Base-by-base conservation (phyloP, 2,329 filamentous ascomycete genomes). In the Cladophialophora immunda region DNA sequence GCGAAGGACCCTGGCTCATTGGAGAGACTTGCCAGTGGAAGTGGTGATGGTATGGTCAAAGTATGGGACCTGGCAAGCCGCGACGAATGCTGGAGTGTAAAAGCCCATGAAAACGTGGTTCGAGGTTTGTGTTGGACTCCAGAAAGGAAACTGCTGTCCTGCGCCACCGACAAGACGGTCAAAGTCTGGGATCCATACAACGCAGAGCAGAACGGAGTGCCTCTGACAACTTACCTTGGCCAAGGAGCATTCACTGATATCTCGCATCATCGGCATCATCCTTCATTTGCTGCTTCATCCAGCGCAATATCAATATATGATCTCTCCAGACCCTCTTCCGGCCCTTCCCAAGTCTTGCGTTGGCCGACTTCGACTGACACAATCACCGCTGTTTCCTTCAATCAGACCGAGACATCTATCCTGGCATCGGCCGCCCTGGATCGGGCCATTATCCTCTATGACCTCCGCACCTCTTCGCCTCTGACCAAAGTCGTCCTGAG, bases 121-220 rank as follows among this genome's bases (percentile, higher is more conserved):
- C 97, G 97, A 83, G 92, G 91, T 15, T 85, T 97, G 76, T 91
- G 90, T 73, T 99, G 94, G 91, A 97, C 93, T 2, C 86, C 88
- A 53, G 92, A 97, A 73, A 87, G 90, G 75, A 94, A 93, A 76
- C 83, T 98, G 15, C 82, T 98, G 55, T 94, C 92, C 1, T 97
- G 94, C 76, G 93, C 92, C 5, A 90, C 89, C 67, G 95, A 99
- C 79, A 88, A 89, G 72, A 91, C 92, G 3, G 87, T 98, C 75
- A 97, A 98, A 79, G 83, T 99, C 34, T 97, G 92, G 81, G 93
- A 97, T 74, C 94, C 94, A 0, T 96, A 96, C 78, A 89, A 91
- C 77, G 90, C 90, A 7, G 79, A 87, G 22, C 85, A 85, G 67
- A 87, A 89, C 59, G 82, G 90, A 15, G 84, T 89, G n/a, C 94